Conservation (phyloP, 1,139 yeast species). For the Saccharomyces uvarum region DNA sequence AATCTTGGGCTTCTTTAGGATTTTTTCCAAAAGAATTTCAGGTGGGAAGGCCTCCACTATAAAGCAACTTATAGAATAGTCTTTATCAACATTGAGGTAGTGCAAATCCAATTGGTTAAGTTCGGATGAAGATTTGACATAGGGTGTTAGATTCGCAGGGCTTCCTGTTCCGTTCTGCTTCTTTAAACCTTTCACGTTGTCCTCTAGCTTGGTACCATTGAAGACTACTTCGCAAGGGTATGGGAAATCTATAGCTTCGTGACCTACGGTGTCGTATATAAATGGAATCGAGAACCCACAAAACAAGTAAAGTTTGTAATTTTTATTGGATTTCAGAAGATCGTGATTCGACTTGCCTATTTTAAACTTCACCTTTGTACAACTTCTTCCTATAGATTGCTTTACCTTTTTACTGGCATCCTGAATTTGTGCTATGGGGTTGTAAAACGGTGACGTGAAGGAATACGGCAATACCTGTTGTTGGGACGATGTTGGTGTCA, state of each 20-base stretch:
- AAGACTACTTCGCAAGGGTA: conserved; percentile 47
- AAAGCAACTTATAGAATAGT: conserved; percentile 40
- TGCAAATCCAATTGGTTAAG: conserved; percentile 39
- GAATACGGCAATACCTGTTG: neutral
- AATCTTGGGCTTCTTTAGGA: conserved; percentile 37
- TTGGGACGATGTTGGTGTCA: neutral
- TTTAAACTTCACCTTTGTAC: conserved; percentile 34
- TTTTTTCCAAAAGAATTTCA: conserved; percentile 29
- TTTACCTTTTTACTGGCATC: conserved; percentile 37
- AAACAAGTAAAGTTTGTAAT: conserved; percentile 36
- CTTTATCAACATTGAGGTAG: conserved; percentile 42
- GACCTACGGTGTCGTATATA: conserved; percentile 29
- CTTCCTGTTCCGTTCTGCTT: conserved; percentile 53
- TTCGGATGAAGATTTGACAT: conserved; percentile 27
- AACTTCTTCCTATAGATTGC: conserved; percentile 35
- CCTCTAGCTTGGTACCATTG: conserved; percentile 41
- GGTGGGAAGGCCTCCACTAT: conserved; percentile 41
- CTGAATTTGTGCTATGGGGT: conserved; percentile 36
- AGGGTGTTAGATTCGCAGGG: conserved; percentile 49
- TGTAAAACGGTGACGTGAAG: conserved; percentile 39
- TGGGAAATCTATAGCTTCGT: conserved; percentile 45
- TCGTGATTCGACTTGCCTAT: conserved; percentile 35
- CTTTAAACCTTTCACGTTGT: conserved; percentile 51
- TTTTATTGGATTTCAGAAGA: conserved; percentile 24
- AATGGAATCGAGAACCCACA: conserved; percentile 35